These are phyloP conservation scores for Gamsiella multidivaricata DNA, from an alignment of 192 early-diverging fungal species.

Conservation along the genomic window DNA sequence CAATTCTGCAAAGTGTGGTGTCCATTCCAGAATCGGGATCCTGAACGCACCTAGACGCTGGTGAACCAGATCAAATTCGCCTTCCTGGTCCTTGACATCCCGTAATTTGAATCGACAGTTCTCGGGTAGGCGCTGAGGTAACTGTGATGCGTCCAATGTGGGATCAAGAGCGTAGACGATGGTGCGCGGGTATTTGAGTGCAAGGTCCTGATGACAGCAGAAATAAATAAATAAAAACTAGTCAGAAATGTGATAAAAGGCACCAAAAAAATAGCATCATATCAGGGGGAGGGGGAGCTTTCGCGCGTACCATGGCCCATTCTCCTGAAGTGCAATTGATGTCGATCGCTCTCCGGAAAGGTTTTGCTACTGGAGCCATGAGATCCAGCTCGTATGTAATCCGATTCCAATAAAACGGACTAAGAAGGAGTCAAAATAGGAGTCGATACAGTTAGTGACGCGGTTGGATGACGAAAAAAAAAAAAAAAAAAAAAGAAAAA, in stretches of 20 bases:
- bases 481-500: background rate
- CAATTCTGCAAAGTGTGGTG: slow-evolving; percentile 47
- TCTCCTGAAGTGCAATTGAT: slow-evolving; percentile 43
- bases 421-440: background rate
- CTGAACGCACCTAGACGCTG: slow-evolving; percentile 43
- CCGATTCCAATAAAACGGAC: slow-evolving; percentile 40
- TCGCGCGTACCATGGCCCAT: slow-evolving; percentile 49
- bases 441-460: too few relatives aligned
- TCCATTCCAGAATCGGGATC: slow-evolving; percentile 43
- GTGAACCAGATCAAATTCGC: slow-evolving; percentile 49
- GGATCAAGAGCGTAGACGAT: slow-evolving; percentile 44
- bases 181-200: slow-evolving; percentile 34
- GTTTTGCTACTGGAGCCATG: slow-evolving; percentile 35
- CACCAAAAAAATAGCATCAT: background rate
- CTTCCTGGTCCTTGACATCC: slow-evolving; percentile 41
- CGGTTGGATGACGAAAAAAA: background rate
- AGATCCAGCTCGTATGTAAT: slow-evolving; percentile 47
- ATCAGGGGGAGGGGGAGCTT: too few relatives aligned
- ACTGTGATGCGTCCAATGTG: background rate
- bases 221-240: too few relatives aligned
- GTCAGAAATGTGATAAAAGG: background rate
- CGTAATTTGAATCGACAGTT: slow-evolving; percentile 40
- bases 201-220: slow-evolving; percentile 49
- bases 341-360: slow-evolving; percentile 44
- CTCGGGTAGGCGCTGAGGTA: slow-evolving; percentile 25